Evolutionary conservation across 2,329 filamentous ascomycete genomes (phyloP).

Genomic region (Trichoderma oligosporum): DNA sequence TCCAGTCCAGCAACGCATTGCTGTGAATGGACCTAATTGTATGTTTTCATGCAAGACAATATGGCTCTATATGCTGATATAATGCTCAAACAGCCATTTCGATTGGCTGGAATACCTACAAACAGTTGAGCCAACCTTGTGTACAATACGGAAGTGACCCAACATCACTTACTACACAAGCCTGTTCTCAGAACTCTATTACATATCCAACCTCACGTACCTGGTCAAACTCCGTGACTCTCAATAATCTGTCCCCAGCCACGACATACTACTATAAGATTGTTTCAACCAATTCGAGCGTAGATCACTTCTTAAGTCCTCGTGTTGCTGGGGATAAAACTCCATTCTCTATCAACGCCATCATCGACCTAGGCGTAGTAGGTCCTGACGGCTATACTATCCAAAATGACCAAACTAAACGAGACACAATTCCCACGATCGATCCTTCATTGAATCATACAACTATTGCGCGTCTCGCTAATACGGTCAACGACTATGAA

Average conservation of each 20-base stretch:
- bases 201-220: slow-evolving; percentile 55
- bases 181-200: slow-evolving; percentile 44
- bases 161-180: slow-evolving; percentile 34
- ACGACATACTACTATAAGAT: slow-evolving; percentile 61
- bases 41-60: slow-evolving; percentile 22
- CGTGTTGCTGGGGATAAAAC: slow-evolving; percentile 51
- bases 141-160: slow-evolving; percentile 49
- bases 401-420: slow-evolving; percentile 41
- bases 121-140: slow-evolving; percentile 42
- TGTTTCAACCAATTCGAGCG: slow-evolving; percentile 51
- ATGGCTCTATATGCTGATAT: background rate
- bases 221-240: slow-evolving; percentile 46
- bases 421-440: slow-evolving; percentile 46
- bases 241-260: slow-evolving; percentile 45
- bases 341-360: slow-evolving; percentile 48
- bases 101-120: slow-evolving; percentile 56
- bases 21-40: slow-evolving; percentile 48
- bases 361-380: slow-evolving; percentile 51
- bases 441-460: slow-evolving; percentile 54
- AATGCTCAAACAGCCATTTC: slow-evolving; percentile 40
- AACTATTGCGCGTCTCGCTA: slow-evolving; percentile 53
- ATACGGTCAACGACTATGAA: slow-evolving; percentile 53
- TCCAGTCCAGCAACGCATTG: slow-evolving; percentile 51
- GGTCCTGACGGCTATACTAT: slow-evolving; percentile 33
- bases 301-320: slow-evolving; percentile 52